Base-by-base conservation (phyloP, 78 protist genomes). In the Monocercomonoides exilis region DNA sequence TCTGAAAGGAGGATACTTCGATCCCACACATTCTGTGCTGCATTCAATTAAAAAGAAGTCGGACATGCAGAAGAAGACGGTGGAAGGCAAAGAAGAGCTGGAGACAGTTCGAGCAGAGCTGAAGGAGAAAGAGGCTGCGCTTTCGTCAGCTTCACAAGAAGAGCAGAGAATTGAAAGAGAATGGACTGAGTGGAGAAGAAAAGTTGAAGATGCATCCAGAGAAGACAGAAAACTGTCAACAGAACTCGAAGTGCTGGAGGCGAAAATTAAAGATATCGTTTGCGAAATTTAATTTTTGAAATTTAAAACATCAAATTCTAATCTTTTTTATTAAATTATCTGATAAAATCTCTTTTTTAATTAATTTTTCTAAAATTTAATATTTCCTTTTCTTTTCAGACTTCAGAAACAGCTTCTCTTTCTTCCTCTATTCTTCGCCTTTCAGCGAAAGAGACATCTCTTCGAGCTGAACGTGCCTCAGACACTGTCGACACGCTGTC, bases 1-100 rank as follows among this genome's bases (percentile, higher is more conserved):
- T 0, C 21, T 96, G 41, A 87, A 89, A 0, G 99, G 99, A 41
- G 99, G 99, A 42, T 95, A 87, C 88, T 41, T 43, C 85, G 95
- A 95, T 54, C 42, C 2, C 2, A 45, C 80, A 5, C 33, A 3
- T 35, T 87, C 89, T 36, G 79, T 94, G n/a, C 34, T 90, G 2
- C 64, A 80, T 0, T 41, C 85, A 0, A 46, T 80, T 41, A 45
- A 41, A 29, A 80, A 84, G n/a, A 77, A 88, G 41, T 46, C n/a
- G 2, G 84, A 29, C 6, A 80, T 80, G 41, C 41, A 80, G 84
- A 80, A 11, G 84, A 5, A 32, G 84, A 32, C 32, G 11, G 41
- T 34, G n/a, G 84, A 32, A 34, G 45, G n/a, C 41, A 11, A 32
- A 33, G 36, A 80, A 33, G 11, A 11, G 84, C 36, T 32, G 84